phyloP scores from a whole-genome alignment of 2,329 filamentous ascomycete species.

The Talaromyces sp. region DNA sequence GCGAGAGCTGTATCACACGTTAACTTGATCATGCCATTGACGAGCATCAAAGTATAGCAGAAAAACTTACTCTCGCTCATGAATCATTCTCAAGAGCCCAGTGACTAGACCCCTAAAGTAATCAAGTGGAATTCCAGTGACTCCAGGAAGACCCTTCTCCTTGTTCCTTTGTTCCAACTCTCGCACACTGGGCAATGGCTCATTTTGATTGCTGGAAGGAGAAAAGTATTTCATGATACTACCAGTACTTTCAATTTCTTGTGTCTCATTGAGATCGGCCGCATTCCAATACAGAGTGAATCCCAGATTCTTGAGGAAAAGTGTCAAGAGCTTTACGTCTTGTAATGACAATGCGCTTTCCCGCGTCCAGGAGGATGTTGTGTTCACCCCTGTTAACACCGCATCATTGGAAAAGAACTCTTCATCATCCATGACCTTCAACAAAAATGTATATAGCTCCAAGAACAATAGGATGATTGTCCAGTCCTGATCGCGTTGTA shows the following conservation, averaged over 20 bases:
- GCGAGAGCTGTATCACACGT: slow-evolving; percentile 55
- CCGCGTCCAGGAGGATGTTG: slow-evolving; percentile 54
- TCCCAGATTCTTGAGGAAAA: slow-evolving; percentile 84
- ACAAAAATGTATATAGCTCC: slow-evolving; percentile 87
- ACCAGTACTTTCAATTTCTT: slow-evolving; percentile 35
- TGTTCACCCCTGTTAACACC: slow-evolving; percentile 44
- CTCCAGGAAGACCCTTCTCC: slow-evolving; percentile 54
- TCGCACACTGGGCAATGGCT: slow-evolving; percentile 26
- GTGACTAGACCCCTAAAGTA: slow-evolving; percentile 79
- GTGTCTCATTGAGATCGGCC: slow-evolving; percentile 56
- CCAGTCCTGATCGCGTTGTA: slow-evolving; percentile 67
- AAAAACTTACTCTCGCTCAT: slow-evolving; percentile 68
- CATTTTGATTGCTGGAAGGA: slow-evolving; percentile 23
- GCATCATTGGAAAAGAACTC: slow-evolving; percentile 73
- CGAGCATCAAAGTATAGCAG: not conserved
- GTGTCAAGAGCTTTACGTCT: slow-evolving; percentile 70
- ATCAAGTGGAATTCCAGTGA: slow-evolving; percentile 70
- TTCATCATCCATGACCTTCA: slow-evolving; percentile 92
- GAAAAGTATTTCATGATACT: slow-evolving; percentile 48
- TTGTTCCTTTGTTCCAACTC: slow-evolving; percentile 39
- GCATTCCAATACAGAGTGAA: slow-evolving; percentile 86
- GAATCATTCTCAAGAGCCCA: slow-evolving; percentile 77
- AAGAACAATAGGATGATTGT: slow-evolving; percentile 83
- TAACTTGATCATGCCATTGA: not conserved
- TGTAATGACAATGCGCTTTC: slow-evolving; percentile 66